Conservation (phyloP, 1,284 basidiomycete species). For the Rhodotorula sp. region DNA sequence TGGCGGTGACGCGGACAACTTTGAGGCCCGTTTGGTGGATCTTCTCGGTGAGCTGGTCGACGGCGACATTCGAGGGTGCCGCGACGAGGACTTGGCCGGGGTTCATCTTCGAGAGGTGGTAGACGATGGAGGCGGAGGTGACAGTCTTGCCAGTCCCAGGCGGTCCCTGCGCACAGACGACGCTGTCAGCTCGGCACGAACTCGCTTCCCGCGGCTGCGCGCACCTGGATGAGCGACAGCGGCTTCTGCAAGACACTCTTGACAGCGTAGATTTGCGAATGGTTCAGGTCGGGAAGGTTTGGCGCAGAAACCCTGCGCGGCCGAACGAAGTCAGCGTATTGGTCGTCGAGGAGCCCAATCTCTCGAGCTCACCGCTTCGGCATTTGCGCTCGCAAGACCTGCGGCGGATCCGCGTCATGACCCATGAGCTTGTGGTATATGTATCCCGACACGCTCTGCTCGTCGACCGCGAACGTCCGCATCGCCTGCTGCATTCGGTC, state of each 20-base stretch:
- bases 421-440: conserved; percentile 98
- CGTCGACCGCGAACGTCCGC: conserved; percentile 98
- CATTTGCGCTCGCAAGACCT: conserved; percentile 80
- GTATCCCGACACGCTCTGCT: conserved; percentile 97
- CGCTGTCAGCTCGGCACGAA: background rate
- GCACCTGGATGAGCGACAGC: conserved; percentile 84
- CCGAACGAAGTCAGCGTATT: background rate
- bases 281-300: conserved; percentile 95
- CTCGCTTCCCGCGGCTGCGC: background rate
- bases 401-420: conserved; percentile 83
- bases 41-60: conserved; percentile 98
- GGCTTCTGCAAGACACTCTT: conserved; percentile 98
- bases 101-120: conserved; percentile 99
- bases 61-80: conserved; percentile 98
- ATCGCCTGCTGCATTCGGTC: conserved; percentile 99
- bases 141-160: conserved; percentile 99
- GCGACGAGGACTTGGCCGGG: conserved; percentile 98
- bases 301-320: conserved; percentile 78
- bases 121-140: conserved; percentile 98
- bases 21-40: conserved; percentile 96
- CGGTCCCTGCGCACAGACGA: conserved; percentile 62
- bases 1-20: conserved; percentile 95
- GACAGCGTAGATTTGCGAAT: conserved; percentile 98
- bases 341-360: background rate
- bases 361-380: conserved; percentile 63